phyloP scores from a whole-genome alignment of 768 basidiomycete genomes.

The Pleurotus citrinopileatus region DNA sequence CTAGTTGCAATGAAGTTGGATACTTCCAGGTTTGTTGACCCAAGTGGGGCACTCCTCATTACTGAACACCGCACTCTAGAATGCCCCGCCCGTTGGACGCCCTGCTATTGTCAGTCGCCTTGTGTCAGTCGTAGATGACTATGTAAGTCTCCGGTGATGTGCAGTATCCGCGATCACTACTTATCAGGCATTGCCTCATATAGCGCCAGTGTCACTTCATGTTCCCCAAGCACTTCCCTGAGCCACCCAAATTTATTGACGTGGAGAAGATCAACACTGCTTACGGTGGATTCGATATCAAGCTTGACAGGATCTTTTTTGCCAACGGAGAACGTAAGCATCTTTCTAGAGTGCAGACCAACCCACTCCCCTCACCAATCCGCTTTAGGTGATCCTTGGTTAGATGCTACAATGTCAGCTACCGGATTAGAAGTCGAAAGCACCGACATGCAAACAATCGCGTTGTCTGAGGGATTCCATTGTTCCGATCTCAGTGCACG shows the following conservation, averaged over 20 bases:
- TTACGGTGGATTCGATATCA: conserved; percentile 63
- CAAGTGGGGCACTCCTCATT: background rate
- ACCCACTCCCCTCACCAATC: too few species aligned
- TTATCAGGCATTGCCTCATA: background rate
- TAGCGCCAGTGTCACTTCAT: conserved; percentile 67
- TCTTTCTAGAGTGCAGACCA: too few species aligned
- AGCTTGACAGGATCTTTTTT: conserved; percentile 58
- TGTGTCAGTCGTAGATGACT: conserved; percentile 50
- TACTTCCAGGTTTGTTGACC: conserved; percentile 35
- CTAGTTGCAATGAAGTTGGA: conserved; percentile 72
- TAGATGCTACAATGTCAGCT: conserved; percentile 64
- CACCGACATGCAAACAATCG: conserved; percentile 54
- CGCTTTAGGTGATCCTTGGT: conserved; percentile 69
- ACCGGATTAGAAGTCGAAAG: conserved; percentile 42
- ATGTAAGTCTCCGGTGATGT: conserved; percentile 36
- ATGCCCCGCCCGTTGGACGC: conserved; percentile 33
- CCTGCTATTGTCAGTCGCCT: conserved; percentile 52
- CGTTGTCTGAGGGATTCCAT: conserved; percentile 61
- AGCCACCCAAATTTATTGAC: conserved; percentile 30
- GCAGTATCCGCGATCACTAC: background rate
- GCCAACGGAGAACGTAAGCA: conserved; percentile 64
- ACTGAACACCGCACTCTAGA: conserved; percentile 21
- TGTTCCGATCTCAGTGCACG: conserved; percentile 51
- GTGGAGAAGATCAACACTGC: conserved; percentile 39
- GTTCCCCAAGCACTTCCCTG: conserved; percentile 57